These are phyloP conservation scores for Epichloe gansuensis DNA, from an alignment of 2,329 filamentous ascomycete genomes.

Conservation along the genomic window DNA sequence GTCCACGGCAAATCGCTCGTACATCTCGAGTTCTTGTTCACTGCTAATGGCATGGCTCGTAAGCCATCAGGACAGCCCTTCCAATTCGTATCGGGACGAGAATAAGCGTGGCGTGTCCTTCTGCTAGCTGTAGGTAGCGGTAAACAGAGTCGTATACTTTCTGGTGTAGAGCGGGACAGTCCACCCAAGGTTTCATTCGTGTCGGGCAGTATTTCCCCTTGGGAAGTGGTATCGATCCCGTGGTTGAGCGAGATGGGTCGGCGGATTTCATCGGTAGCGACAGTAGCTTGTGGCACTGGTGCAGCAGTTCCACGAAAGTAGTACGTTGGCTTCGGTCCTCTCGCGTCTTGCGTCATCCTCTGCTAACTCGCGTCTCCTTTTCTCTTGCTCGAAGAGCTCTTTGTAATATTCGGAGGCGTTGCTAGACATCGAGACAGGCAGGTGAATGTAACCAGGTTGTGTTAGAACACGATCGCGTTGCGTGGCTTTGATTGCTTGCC, in stretches of 20 bases:
- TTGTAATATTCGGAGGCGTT: background rate
- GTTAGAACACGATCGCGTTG: no score
- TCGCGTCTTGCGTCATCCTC: no score
- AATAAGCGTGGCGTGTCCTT: background rate
- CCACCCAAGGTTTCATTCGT: background rate
- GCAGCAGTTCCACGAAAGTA: background rate
- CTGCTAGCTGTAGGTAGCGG: background rate
- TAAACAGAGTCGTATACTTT: background rate
- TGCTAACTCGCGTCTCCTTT: background rate
- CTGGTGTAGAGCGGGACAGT: background rate
- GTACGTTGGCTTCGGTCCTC: background rate
- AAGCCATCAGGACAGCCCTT: background rate
- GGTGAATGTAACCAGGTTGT: no score
- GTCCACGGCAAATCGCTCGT: background rate
- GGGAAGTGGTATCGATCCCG: background rate
- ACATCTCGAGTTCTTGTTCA: background rate
- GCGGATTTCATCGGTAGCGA: background rate
- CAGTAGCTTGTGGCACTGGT: background rate
- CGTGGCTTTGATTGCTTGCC: no score
- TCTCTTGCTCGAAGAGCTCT: background rate
- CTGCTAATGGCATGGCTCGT: background rate
- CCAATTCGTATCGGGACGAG: background rate
- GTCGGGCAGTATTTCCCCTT: background rate
- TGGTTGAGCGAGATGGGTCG: background rate
- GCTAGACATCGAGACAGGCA: background rate